phyloP scores from a whole-genome alignment of 2,329 filamentous ascomycete genomes.

The Cladosporium phlei region DNA sequence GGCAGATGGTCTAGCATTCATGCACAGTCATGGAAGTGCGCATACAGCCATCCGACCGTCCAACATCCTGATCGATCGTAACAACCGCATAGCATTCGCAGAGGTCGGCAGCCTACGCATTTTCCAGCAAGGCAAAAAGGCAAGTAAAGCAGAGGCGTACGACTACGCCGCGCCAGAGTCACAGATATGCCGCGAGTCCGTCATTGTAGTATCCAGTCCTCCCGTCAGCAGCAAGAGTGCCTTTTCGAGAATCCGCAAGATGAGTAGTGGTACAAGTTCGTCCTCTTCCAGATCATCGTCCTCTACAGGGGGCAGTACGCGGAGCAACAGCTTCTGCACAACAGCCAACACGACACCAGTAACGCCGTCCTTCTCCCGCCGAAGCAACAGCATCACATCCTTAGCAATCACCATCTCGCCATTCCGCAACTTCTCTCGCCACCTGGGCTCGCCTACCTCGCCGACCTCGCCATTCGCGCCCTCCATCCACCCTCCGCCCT shows the following conservation, averaged over 20 bases:
- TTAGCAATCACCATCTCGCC: conserved; percentile 16
- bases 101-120: conserved; percentile 51
- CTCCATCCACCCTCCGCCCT: too few species aligned
- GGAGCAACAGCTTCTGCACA: conserved; percentile 27
- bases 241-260: conserved; percentile 28
- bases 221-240: conserved; percentile 26
- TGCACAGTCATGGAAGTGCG: conserved; percentile 60
- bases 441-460: conserved; percentile 10
- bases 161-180: conserved; percentile 70
- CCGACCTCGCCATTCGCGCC: neutral
- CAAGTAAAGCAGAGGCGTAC: conserved; percentile 64
- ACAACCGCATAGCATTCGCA: conserved; percentile 63
- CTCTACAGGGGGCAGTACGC: conserved; percentile 26
- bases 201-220: conserved; percentile 30
- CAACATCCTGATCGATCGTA: conserved; percentile 61
- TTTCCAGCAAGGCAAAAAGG: conserved; percentile 49
- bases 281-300: conserved; percentile 29
- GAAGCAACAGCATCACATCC: conserved; percentile 20
- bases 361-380: conserved; percentile 13
- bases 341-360: conserved; percentile 22
- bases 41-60: conserved; percentile 68
- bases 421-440: conserved; percentile 26
- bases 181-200: conserved; percentile 42
- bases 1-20: conserved; percentile 60
- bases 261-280: conserved; percentile 24